Base-by-base conservation (phyloP, 192 early-diverging fungal genomes). In the Gorgonomyces haynaldii region DNA sequence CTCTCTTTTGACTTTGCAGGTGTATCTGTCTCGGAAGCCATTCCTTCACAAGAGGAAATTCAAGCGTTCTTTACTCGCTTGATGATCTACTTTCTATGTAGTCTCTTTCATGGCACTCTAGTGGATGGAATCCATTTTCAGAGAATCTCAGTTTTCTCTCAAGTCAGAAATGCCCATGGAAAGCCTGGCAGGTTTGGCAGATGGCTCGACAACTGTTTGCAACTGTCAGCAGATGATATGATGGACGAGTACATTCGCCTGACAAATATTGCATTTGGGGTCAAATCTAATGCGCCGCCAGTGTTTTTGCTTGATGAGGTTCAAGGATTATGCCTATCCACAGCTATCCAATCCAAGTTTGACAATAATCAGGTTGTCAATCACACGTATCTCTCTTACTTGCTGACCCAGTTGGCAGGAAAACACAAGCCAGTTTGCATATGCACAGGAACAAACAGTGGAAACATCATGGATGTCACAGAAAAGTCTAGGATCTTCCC, bases 371-470 rank as follows among this genome's bases (percentile, higher is more conserved):
- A 13, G 8, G 5, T 8, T 23, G 4, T 23, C 2, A 16, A 38
- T 21, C 39, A 41, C 24, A 23, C 39, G 10, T 23, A 8, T 17
- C 13, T 41, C 5, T 41, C 39, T 7, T 13, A 23, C 3, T 22
- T 41, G 8, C 39, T 41, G 5, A 41, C 39, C 24, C 39, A 41
- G 24, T 22, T 41, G 20, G 39, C 39, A 6, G 39, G 20, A 8
- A 41, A 41, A 1, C 39, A 22, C 39, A 41, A 41, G 39, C 39
- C 39, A 41, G 39, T 38, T 41, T 41, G 39, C 21, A 41, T 41
- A 2, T 41, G 39, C 20, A 41, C 39, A 4, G 39, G 39, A 4
- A 41, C 39, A 2, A 41, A 41, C 24, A 41, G 20, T 41, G 39
- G 39, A 23, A 41, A 41, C 24, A 41, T 41, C 21, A 21, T 41